phyloP scores from a whole-genome alignment of 352 stramenopile species.

The Pythium rhizo-oryzae region DNA sequence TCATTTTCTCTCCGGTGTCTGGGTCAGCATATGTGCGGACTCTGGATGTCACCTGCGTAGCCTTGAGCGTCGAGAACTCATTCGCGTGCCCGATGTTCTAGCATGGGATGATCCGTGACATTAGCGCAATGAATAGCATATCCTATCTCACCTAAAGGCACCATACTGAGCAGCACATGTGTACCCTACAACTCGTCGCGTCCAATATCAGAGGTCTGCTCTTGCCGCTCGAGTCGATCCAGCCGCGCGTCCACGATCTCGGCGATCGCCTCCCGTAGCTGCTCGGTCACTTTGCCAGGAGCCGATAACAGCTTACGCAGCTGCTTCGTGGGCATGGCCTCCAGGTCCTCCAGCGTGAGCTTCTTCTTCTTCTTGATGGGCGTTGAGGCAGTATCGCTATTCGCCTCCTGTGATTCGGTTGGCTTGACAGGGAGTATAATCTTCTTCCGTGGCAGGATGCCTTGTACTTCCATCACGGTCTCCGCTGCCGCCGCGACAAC shows the following conservation, averaged over 20 bases:
- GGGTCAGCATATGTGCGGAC: no score
- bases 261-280: slow-evolving; percentile 46
- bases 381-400: not conserved
- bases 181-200: slow-evolving; percentile 17
- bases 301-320: slow-evolving; percentile 45
- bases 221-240: slow-evolving; percentile 40
- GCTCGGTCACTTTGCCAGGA: slow-evolving; percentile 33
- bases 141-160: no score
- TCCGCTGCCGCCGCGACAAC: slow-evolving; percentile 20
- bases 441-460: slow-evolving; percentile 9
- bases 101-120: no score
- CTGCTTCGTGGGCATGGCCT: slow-evolving; percentile 52
- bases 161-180: no score
- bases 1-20: no score
- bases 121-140: no score
- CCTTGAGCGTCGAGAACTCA: no score
- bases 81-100: no score
- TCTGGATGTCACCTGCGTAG: no score
- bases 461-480: slow-evolving; percentile 19
- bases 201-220: not conserved
- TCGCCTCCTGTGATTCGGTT: not conserved
- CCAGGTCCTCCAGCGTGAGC: slow-evolving; percentile 44
- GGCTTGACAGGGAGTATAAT: not conserved
- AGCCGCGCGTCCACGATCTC: slow-evolving; percentile 53
- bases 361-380: slow-evolving; percentile 33